Evolutionary conservation across 2,329 filamentous ascomycete genomes (phyloP).

Genomic region (Alternaria sp.): DNA sequence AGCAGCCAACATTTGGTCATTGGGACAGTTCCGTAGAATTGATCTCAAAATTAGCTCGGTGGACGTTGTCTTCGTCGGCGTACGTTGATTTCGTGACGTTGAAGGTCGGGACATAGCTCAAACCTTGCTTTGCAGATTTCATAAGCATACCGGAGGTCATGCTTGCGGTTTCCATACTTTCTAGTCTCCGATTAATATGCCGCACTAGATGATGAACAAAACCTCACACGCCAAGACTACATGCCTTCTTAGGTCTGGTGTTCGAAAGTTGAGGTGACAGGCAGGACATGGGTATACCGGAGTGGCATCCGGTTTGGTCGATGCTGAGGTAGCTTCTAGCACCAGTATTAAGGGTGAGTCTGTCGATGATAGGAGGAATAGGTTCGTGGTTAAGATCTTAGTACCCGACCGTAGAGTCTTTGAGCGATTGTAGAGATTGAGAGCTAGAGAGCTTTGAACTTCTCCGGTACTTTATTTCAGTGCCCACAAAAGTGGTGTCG

Average conservation of each 20-base stretch:
- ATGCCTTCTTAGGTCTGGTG: not conserved
- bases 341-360: too few relatives aligned
- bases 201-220: too few relatives aligned
- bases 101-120: not conserved
- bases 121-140: not conserved
- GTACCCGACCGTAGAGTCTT: too few relatives aligned
- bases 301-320: not conserved
- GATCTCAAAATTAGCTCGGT: not conserved
- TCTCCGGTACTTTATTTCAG: too few relatives aligned
- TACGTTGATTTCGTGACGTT: not conserved
- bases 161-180: not conserved
- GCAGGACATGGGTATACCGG: not conserved
- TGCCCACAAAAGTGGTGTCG: too few relatives aligned
- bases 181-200: not conserved
- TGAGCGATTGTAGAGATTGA: not conserved
- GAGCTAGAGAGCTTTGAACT: too few relatives aligned
- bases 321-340: too few relatives aligned
- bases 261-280: not conserved
- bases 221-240: not conserved
- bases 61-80: not conserved
- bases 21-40: not conserved
- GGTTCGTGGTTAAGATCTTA: too few relatives aligned
- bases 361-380: too few relatives aligned
- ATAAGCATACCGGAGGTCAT: not conserved
- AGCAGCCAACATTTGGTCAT: not conserved